phyloP scores from a whole-genome alignment of 78 protist genomes.

The Dictyostelium intermedium region DNA sequence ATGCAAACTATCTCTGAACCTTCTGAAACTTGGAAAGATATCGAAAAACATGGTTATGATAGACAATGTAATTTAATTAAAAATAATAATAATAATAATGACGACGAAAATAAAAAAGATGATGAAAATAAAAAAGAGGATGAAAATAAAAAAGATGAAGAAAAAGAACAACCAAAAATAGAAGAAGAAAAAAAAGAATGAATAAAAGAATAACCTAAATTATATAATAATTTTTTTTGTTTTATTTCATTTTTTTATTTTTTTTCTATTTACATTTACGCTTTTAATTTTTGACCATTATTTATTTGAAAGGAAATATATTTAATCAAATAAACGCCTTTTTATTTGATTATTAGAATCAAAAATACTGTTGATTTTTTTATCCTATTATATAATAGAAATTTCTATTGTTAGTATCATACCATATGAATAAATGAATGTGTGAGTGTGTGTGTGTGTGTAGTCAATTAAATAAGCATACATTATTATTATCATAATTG shows the following conservation, averaged over 20 bases:
- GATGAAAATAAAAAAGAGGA: background rate
- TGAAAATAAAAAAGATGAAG: background rate
- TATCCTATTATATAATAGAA: background rate
- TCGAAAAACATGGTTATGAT: slow-evolving; percentile 45
- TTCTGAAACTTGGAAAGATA: slow-evolving; percentile 60
- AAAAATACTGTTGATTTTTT: background rate
- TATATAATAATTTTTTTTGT: background rate
- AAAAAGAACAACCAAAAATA: too few relatives aligned
- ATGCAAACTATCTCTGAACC: slow-evolving; percentile 66
- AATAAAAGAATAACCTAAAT: background rate
- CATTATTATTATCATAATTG: background rate
- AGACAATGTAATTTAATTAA: background rate
- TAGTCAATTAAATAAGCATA: background rate
- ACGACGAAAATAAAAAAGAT: background rate
- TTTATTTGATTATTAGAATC: slow-evolving; percentile 24
- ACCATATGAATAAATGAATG: background rate
- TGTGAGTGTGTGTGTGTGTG: too few relatives aligned
- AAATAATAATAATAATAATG: background rate
- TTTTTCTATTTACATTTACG: background rate
- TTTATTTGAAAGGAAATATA: background rate
- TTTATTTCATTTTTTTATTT: background rate
- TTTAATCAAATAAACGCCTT: slow-evolving; percentile 15
- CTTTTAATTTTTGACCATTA: background rate
- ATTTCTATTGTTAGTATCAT: too few relatives aligned
- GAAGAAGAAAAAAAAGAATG: background rate